Evolutionary conservation across 2,329 filamentous ascomycete species (phyloP).

Genomic region (Beauveria australis): DNA sequence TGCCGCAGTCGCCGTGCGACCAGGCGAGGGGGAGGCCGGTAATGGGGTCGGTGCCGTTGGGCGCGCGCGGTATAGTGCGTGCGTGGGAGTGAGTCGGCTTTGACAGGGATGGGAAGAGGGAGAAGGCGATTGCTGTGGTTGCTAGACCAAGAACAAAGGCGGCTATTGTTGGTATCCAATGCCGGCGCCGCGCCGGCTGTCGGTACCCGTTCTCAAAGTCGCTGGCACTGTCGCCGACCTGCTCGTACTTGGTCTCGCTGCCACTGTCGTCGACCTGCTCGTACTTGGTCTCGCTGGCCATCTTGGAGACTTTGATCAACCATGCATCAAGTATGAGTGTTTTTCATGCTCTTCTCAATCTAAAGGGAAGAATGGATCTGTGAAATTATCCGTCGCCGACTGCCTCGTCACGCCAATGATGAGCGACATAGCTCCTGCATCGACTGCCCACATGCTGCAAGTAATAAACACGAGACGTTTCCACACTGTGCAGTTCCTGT

Average conservation of each 20-base stretch:
- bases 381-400: not conserved
- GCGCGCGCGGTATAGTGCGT: constrained; percentile 2
- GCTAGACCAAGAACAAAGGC: constrained; percentile 7
- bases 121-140: not conserved
- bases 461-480: not conserved
- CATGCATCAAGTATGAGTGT: not conserved
- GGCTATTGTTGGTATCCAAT: not conserved
- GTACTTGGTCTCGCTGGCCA: constrained; percentile 4
- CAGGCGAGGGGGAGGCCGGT: constrained; percentile 14
- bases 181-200: not conserved
- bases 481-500: not conserved
- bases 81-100: not conserved
- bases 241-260: constrained; percentile 2
- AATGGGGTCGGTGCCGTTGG: constrained; percentile 11
- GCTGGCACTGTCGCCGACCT: not conserved
- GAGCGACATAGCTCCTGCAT: not conserved
- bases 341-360: not conserved
- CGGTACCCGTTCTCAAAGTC: constrained; percentile 1
- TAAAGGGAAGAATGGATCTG: not conserved
- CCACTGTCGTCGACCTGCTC: constrained; percentile 1
- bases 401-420: not conserved
- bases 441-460: not conserved
- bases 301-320: not conserved
- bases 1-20: constrained; percentile 17
- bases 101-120: not conserved